Conservation (phyloP, 2,329 filamentous ascomycete genomes). For the Dendryphion nanum region DNA sequence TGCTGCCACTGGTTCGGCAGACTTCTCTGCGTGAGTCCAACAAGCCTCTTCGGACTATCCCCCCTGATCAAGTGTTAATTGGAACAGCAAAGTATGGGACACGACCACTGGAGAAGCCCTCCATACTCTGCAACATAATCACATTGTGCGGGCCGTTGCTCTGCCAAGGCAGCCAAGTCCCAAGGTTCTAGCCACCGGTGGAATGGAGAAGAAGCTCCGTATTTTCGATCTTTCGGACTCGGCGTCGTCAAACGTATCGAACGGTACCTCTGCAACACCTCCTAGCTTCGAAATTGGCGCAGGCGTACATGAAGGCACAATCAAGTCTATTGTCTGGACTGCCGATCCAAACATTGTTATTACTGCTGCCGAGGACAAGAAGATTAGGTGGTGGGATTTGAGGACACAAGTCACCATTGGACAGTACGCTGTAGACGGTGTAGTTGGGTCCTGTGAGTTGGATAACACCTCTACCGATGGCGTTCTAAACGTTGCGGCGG, state of each 20-base stretch:
- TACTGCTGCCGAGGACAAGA: slow-evolving; percentile 87
- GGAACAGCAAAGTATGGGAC: slow-evolving; percentile 85
- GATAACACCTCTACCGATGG: slow-evolving; percentile 62
- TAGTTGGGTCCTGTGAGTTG: slow-evolving; percentile 90
- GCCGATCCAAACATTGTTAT: slow-evolving; percentile 83
- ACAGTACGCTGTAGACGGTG: slow-evolving; percentile 74
- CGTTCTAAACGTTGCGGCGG: slow-evolving; percentile 86
- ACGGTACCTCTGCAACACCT: slow-evolving; percentile 45
- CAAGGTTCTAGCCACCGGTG: slow-evolving; percentile 84
- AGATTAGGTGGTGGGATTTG: slow-evolving; percentile 91
- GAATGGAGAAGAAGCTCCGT: slow-evolving; percentile 93
- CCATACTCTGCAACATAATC: slow-evolving; percentile 83
- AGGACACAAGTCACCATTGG: slow-evolving; percentile 72
- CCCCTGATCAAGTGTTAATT: neutral
- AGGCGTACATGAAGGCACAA: slow-evolving; percentile 78
- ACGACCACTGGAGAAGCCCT: slow-evolving; percentile 90
- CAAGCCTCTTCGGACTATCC: no score
- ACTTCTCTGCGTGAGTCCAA: slow-evolving; percentile 90
- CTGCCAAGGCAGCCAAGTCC: slow-evolving; percentile 74
- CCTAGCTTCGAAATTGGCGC: slow-evolving; percentile 84
- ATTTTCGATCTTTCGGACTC: slow-evolving; percentile 74
- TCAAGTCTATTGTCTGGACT: slow-evolving; percentile 97
- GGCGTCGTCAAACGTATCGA: slow-evolving; percentile 23
- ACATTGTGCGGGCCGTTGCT: slow-evolving; percentile 91
- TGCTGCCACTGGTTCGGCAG: slow-evolving; percentile 90